Evolutionary conservation across 2,329 filamentous ascomycete genomes (phyloP), one percentile per base, ranked within the genome.

Genomic region (Aureobasidium namibiae): DNA sequence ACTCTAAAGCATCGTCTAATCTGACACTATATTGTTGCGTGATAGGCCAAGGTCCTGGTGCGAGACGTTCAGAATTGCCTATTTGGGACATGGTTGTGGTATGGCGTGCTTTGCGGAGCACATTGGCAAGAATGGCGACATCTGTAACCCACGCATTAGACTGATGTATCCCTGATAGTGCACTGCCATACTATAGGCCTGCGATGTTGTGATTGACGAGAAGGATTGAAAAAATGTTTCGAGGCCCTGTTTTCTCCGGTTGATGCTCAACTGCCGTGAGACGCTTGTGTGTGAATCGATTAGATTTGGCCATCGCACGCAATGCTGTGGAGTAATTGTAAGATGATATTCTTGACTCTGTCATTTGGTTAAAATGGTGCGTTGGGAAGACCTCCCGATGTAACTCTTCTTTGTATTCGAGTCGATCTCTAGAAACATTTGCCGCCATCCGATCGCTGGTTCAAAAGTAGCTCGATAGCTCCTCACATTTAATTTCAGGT

Each of bases 41-140:
- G 49, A 41, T 41, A 23, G 44, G 34, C 21, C 45, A 50, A 7
- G 24, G 48, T 38, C 4, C 39, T 58, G 33, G 4, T 18, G 54
- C 8, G 8, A 38, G 52, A 56, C 23, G 53, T 56, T 21, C 29
- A 56, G 23, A 56, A 56, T 56, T 46, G 23, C 53, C 53, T 42
- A 46, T 38, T 45, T 10, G 38, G 53, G 53, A 56, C 46, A 41
- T 45, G 39, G 46, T 36, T 46, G 38, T 38, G 39, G 21, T 42
- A 56, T 56, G 52, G 52, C 52, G 52, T 56, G 52, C 52, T 56
- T 46, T 45, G 41, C 41, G 53, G 31, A 46, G 41, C 38, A 33
- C 41, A 56, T 56, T 45, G 24, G 39, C 29, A 36, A 56, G 26
- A 24, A 56, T 56, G 53, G 53, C 53, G 53, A 56, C 53, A 56